phyloP scores from a whole-genome alignment of 768 basidiomycete genomes.

The Hemileccinum impolitum region DNA sequence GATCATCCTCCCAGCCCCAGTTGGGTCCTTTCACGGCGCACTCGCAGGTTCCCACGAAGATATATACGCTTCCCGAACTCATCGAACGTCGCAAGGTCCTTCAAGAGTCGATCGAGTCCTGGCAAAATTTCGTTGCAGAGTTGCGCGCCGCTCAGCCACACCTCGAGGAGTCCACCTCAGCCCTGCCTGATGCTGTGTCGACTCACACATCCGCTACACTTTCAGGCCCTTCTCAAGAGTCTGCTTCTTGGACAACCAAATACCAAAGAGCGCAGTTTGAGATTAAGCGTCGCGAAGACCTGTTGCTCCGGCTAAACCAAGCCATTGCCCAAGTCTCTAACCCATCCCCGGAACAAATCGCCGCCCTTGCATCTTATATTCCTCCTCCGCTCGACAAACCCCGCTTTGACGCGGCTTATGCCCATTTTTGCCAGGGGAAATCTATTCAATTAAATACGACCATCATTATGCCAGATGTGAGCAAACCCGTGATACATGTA shows the following conservation, averaged over 20 bases:
- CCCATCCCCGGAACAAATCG: constrained; percentile 22
- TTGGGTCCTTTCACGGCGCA: constrained; percentile 15
- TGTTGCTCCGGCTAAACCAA: constrained; percentile 26
- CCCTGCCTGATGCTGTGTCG: not conserved
- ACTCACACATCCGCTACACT: not conserved
- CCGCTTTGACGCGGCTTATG: constrained; percentile 28
- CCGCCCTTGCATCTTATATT: constrained; percentile 25
- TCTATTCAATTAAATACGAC: constrained; percentile 24
- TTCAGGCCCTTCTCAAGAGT: constrained; percentile 11
- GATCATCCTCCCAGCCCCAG: constrained; percentile 29
- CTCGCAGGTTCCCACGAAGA: constrained; percentile 16
- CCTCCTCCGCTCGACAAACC: constrained; percentile 29
- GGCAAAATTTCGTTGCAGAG: constrained; percentile 17
- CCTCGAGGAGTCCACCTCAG: constrained; percentile 3
- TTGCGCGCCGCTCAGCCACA: constrained; percentile 15
- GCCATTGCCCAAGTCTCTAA: constrained; percentile 23
- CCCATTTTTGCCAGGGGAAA: constrained; percentile 28
- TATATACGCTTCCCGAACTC: constrained; percentile 27
- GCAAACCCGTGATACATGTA: constrained; percentile 25
- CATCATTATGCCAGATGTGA: constrained; percentile 29
- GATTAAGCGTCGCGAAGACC: constrained; percentile 30
- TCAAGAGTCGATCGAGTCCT: constrained; percentile 28
- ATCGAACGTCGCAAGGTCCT: constrained; percentile 20
- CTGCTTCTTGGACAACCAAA: constrained; percentile 18
- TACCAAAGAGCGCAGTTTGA: constrained; percentile 26